Evolutionary conservation across 2,329 filamentous ascomycete genomes (phyloP).

Genomic region (Ascochyta fabae): DNA sequence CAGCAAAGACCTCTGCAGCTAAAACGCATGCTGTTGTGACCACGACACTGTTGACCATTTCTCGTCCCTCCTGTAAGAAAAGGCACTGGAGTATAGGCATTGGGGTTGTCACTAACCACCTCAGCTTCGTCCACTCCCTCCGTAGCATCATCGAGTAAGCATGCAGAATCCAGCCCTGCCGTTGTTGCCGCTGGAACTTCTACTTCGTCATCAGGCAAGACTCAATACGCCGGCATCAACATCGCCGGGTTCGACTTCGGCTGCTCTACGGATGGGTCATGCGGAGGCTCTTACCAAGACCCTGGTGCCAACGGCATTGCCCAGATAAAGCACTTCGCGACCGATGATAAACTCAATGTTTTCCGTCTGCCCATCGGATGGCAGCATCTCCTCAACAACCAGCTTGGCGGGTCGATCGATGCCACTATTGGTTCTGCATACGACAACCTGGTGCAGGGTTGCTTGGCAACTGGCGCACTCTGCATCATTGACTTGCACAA

Average conservation of each 20-base stretch:
- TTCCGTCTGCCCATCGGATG: conserved; percentile 65
- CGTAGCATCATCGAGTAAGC: background rate
- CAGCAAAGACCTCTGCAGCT: background rate
- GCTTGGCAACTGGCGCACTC: conserved; percentile 61
- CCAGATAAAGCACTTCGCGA: conserved; percentile 65
- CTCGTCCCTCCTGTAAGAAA: background rate
- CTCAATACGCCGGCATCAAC: conserved; percentile 48
- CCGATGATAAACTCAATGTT: conserved; percentile 61
- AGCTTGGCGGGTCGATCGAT: conserved; percentile 60
- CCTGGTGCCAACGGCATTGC: conserved; percentile 45
- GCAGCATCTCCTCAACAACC: conserved; percentile 65
- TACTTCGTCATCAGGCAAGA: conserved; percentile 17
- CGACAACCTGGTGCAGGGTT: conserved; percentile 63
- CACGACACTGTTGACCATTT: background rate
- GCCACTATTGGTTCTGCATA: conserved; percentile 58
- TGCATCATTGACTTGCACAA: conserved; percentile 65
- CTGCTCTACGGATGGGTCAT: conserved; percentile 43
- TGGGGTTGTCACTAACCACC: background rate
- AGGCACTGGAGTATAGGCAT: background rate
- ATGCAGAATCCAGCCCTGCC: background rate
- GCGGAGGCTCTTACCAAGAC: conserved; percentile 20
- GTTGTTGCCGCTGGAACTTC: background rate
- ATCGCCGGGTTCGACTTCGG: conserved; percentile 60
- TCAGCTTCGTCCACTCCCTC: background rate
- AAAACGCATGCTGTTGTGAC: background rate